Percentiles rank a stretch among this genome's conserved stretches.
Evolutionary conservation across 2,329 filamentous ascomycete genomes (phyloP).

Genomic region (Penicillium sp.): DNA sequence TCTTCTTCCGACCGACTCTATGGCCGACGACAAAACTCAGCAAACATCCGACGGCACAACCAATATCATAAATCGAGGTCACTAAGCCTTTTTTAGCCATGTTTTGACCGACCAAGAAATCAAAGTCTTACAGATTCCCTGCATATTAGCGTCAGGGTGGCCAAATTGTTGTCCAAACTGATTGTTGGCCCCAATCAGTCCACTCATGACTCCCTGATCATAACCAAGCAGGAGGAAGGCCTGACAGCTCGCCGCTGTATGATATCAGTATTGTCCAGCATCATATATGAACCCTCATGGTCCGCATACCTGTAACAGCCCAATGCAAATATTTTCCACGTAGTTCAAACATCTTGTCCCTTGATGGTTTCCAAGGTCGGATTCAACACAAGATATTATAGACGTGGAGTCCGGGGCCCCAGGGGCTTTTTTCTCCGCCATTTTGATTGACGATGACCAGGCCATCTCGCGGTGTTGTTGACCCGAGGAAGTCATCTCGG

Average conservation of each 20-base stretch:
- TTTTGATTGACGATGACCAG: constrained; percentile 1
- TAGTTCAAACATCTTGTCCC: constrained; percentile 12
- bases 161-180: constrained; percentile 41
- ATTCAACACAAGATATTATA: background rate
- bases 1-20: constrained; percentile 43
- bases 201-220: constrained; percentile 45
- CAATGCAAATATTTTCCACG: constrained; percentile 21
- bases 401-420: constrained; percentile 7
- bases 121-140: constrained; percentile 29
- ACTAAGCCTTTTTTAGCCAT: constrained; percentile 1
- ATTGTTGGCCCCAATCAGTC: constrained; percentile 48
- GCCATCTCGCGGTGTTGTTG: constrained; percentile 4
- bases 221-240: constrained; percentile 25
- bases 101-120: background rate
- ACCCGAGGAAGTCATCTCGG: constrained; percentile 13
- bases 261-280: background rate
- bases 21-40: constrained; percentile 41
- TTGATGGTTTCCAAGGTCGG: background rate
- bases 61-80: constrained; percentile 31
- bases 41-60: constrained; percentile 34
- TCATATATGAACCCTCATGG: background rate
- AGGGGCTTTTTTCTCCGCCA: background rate
- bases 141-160: constrained; percentile 38
- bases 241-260: constrained; percentile 23
- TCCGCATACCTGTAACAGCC: constrained; percentile 19